phyloP scores from a whole-genome alignment of 805 yeast species.

The Lipomyces kockii region DNA sequence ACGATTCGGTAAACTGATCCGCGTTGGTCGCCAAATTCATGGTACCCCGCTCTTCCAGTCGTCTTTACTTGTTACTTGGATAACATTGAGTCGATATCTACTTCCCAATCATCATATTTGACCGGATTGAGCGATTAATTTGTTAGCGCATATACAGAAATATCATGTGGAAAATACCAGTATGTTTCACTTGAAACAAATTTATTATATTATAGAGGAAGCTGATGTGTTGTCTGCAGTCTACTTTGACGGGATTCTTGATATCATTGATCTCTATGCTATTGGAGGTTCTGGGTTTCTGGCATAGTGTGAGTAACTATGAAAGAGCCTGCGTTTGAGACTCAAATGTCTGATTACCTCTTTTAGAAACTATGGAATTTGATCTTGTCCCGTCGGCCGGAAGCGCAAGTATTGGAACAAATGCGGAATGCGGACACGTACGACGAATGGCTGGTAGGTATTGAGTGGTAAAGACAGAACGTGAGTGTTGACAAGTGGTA shows the following conservation, averaged over 20 bases:
- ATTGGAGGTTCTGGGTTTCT: slow-evolving; percentile 16
- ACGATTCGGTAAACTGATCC: not conserved
- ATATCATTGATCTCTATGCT: slow-evolving; percentile 10
- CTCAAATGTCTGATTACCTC: not conserved
- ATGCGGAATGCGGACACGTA: slow-evolving; percentile 59
- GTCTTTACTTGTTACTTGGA: not conserved
- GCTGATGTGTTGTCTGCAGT: not conserved
- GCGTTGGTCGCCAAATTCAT: not conserved
- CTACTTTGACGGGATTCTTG: slow-evolving; percentile 6
- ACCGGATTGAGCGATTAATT: slow-evolving; percentile 1
- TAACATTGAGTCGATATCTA: not conserved
- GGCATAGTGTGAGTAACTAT: slow-evolving; percentile 14
- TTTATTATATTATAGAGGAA: not conserved
- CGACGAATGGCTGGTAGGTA: slow-evolving; percentile 68
- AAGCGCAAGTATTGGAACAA: slow-evolving; percentile 51
- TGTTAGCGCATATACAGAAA: not conserved
- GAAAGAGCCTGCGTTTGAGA: not conserved
- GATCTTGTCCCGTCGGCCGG: slow-evolving; percentile 51
- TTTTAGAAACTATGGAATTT: slow-evolving; percentile 30
- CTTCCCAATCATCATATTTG: not conserved
- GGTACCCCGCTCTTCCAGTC: slow-evolving; percentile 4
- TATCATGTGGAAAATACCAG: slow-evolving; percentile 2
- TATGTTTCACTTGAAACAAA: not conserved
- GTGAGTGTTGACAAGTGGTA: slow-evolving; percentile 13
- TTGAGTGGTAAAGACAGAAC: slow-evolving; percentile 4